Base-by-base conservation (phyloP, 768 basidiomycete species). In the Lentinula guzmanii region DNA sequence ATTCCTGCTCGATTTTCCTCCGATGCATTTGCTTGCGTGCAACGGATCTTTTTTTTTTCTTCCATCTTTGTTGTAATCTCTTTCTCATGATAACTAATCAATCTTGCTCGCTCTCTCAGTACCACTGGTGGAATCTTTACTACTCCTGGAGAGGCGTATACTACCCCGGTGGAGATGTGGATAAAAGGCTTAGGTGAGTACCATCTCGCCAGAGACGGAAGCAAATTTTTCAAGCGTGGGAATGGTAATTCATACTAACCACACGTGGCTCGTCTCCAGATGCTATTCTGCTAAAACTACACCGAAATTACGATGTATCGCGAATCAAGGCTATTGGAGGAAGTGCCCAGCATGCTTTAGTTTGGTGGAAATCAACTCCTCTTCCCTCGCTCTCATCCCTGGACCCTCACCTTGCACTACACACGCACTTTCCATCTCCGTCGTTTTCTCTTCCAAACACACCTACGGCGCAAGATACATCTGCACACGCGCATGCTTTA, bases 151-250 rank as follows among this genome's bases (percentile, higher is more conserved):
- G 91, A 93, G 72, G 90, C 90, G 24, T 92, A 89, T 70, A 93
- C 90, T 42, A 92, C 91, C 6, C 91, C 92, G 1, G 82, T 94
- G 51, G 91, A 94, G 68, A 91, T 93, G 89, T 93, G 91, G 91
- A 85, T 92, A 59, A 91, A 90, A 71, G 89, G 81, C 15, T 82
- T 94, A 54, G 92, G 92, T 91, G 71, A 73, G 87, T 76, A 66
- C 58, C 61, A 64, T 65, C 68, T 69, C 59, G 63, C 65, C 61
- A 65, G 63, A 68, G 68, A 75, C 84, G 85, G 83, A 85, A 87
- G 75, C 85, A 85, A 84, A 78, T 76, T 79, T 83, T 79, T 77
- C 72, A 65, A 67, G 68, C 70, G 71, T 73, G 70, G 72, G 70
- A 71, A 37, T 16, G 21, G 8, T 8, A 24, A 48, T 10, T 24